A percentile compares a stretch with the other conserved stretches of the same genome.
Conservation (phyloP, 257 asterid species). For the Solanum clarkiae region DNA sequence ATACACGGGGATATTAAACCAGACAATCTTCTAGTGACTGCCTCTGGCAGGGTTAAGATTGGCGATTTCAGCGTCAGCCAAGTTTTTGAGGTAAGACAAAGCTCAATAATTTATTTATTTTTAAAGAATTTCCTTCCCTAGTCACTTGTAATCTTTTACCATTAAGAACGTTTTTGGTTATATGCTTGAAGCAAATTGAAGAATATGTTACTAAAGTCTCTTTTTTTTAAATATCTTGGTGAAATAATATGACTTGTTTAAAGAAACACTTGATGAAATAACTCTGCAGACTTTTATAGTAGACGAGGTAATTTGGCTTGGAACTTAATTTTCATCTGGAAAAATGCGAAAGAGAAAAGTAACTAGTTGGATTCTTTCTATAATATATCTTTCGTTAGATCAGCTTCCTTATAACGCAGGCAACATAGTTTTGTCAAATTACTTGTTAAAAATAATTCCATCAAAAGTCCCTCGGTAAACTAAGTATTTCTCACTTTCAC, state of each 20-base stretch:
- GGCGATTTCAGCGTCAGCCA: constrained; percentile 99
- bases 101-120: not conserved
- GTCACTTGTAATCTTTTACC: not conserved
- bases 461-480: not conserved
- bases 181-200: not conserved
- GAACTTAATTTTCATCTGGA: not conserved
- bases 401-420: too few relatives aligned
- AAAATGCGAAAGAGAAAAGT: not conserved
- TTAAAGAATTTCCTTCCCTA: not conserved
- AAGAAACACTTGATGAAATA: not conserved
- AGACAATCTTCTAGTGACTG: constrained; percentile 75
- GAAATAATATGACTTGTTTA: not conserved
- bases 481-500: not conserved
- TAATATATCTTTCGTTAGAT: not conserved
- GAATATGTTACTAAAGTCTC: not conserved
- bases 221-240: not conserved
- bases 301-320: not conserved
- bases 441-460: too few relatives aligned
- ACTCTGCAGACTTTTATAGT: not conserved
- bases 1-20: constrained; percentile 98
- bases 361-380: not conserved
- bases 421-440: too few relatives aligned
- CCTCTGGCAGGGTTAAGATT: constrained; percentile 79
- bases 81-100: constrained; percentile 64
- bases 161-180: not conserved